Conservation (phyloP, 1,139 yeast species). For the Hyphopichia burtonii region DNA sequence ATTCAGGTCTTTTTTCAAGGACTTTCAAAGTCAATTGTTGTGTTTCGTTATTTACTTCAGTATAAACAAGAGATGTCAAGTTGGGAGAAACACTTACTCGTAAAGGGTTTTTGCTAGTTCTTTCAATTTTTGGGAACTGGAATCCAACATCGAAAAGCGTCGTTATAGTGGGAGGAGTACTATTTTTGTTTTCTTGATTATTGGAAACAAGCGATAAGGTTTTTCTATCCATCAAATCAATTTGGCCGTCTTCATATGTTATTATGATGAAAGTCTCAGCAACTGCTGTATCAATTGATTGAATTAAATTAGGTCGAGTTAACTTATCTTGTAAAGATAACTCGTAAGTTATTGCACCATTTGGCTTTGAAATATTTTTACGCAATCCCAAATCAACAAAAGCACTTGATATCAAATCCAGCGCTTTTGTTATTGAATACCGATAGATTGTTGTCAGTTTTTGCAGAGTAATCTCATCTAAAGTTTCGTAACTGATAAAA, state of each 20-base stretch:
- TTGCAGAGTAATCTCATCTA: constrained; percentile 13
- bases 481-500: constrained; percentile 31
- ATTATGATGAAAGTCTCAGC: constrained; percentile 25
- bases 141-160: constrained; percentile 62
- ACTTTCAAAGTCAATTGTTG: constrained; percentile 26
- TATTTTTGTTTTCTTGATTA: constrained; percentile 2
- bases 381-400: constrained; percentile 33
- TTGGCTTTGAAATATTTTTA: constrained; percentile 16
- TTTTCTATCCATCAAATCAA: constrained; percentile 42
- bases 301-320: constrained; percentile 19
- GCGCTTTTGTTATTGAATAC: constrained; percentile 32
- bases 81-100: constrained; percentile 58
- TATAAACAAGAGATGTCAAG: constrained; percentile 48
- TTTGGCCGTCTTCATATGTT: constrained; percentile 38
- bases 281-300: constrained; percentile 19
- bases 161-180: constrained; percentile 33
- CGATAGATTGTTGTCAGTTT: constrained; percentile 31
- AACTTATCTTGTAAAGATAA: constrained; percentile 25
- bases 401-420: constrained; percentile 25
- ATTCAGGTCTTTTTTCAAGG: constrained; percentile 21
- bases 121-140: constrained; percentile 32
- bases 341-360: constrained; percentile 8
- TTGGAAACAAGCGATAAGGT: constrained; percentile 23
- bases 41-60: constrained; percentile 17
- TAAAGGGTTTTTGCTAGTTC: constrained; percentile 25